These are phyloP conservation scores for Alliaria petiolata DNA, from an alignment of 345 rosid genomes.

Conservation along the genomic window DNA sequence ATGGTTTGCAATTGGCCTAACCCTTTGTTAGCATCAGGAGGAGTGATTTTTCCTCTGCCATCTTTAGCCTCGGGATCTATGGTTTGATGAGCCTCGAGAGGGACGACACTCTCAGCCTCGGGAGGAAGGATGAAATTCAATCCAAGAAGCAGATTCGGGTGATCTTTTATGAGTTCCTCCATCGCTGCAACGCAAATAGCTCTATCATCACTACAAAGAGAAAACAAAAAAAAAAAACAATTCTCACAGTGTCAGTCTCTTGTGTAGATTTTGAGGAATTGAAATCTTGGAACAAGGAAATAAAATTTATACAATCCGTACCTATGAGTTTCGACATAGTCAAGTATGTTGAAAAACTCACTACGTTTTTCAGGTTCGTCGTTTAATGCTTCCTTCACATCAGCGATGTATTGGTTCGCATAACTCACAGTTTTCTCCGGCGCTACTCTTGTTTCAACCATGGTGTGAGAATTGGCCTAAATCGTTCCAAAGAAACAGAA, in stretches of 20 bases:
- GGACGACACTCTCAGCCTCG: background rate
- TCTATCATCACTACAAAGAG: background rate
- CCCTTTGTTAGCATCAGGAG: no score
- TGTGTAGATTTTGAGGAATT: background rate
- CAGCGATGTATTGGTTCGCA: background rate
- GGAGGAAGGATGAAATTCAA: background rate
- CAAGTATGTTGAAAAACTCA: background rate
- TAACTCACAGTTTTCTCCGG: background rate
- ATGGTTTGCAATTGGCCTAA: background rate
- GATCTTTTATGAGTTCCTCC: background rate
- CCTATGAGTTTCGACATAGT: background rate
- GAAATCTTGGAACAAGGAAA: background rate
- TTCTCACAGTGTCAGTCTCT: background rate
- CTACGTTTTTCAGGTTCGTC: background rate
- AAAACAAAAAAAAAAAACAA: background rate
- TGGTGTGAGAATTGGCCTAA: conserved; percentile 2
- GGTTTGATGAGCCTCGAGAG: no score
- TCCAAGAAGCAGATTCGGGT: background rate
- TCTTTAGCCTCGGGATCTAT: no score
- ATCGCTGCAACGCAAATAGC: background rate
- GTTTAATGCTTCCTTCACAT: background rate
- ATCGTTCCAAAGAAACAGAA: no score
- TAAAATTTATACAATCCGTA: no score
- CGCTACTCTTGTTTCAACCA: background rate
- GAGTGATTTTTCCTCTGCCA: no score